phyloP scores from a whole-genome alignment of 306 rosid genomes.

The Mimosa pudica region DNA sequence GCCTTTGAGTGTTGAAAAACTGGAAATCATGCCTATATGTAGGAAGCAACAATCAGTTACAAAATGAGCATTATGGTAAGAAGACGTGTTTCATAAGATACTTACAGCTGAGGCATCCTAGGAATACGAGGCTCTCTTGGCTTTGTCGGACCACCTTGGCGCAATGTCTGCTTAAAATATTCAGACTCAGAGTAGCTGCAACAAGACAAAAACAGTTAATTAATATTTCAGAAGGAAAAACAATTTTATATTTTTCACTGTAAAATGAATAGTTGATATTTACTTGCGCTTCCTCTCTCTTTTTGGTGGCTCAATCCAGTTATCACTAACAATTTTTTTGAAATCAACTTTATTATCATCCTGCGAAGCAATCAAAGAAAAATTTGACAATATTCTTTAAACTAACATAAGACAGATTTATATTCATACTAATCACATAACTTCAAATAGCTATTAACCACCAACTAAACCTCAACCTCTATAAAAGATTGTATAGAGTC shows the following conservation, averaged over 20 bases:
- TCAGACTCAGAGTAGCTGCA: constrained; percentile 92
- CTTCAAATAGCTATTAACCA: not conserved
- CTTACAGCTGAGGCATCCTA: constrained; percentile 99
- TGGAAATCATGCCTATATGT: constrained; percentile 89
- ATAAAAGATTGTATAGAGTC: not conserved
- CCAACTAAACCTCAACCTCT: not conserved
- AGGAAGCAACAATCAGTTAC: constrained; percentile 27
- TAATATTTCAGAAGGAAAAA: constrained; percentile 7
- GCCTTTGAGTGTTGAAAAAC: constrained; percentile 92
- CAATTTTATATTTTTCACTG: constrained; percentile 13
- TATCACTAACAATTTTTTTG: constrained; percentile 95
- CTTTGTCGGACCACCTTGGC: constrained; percentile 92
- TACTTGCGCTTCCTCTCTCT: constrained; percentile 99
- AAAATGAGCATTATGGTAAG: not conserved
- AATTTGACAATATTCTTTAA: not conserved
- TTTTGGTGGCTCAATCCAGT: constrained; percentile 98
- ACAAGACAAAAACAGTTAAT: constrained; percentile 13
- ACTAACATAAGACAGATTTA: constrained; percentile 23
- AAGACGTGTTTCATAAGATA: constrained; percentile 9
- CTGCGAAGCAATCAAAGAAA: constrained; percentile 40
- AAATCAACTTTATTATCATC: constrained; percentile 90
- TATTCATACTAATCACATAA: not conserved
- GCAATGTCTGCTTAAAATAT: constrained; percentile 97
- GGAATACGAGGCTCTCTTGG: constrained; percentile 99
- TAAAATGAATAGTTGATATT: not conserved